These are phyloP conservation scores for Torulaspora indica DNA, from an alignment of 805 yeast genomes.

Conservation along the genomic window DNA sequence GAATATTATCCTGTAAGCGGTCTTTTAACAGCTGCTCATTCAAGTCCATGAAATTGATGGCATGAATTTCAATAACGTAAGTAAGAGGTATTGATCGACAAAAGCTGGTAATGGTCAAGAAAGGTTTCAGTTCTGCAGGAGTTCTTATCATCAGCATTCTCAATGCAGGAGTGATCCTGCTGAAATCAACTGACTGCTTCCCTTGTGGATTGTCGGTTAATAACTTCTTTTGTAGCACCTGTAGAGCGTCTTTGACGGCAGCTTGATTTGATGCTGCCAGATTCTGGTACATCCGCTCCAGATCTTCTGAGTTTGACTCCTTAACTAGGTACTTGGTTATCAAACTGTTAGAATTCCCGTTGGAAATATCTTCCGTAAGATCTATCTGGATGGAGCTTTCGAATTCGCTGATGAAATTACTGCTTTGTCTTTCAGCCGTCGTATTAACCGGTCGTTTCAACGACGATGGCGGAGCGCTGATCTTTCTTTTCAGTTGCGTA, in stretches of 20 bases:
- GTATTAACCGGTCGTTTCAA: background rate
- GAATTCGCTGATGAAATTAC: background rate
- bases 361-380: conserved; percentile 30
- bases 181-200: conserved; percentile 7
- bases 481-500: conserved; percentile 17
- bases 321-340: conserved; percentile 28
- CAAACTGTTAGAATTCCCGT: conserved; percentile 23
- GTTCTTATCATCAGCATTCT: conserved; percentile 24
- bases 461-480: conserved; percentile 25
- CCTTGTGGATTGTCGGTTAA: background rate
- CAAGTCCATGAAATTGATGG: conserved; percentile 28
- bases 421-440: background rate
- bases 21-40: conserved; percentile 9
- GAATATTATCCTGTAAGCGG: conserved; percentile 4
- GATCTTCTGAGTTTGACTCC: conserved; percentile 4
- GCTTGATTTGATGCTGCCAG: conserved; percentile 7
- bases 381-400: conserved; percentile 24
- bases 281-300: conserved; percentile 8
- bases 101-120: conserved; percentile 28
- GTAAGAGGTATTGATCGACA: conserved; percentile 28
- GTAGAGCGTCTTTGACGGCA: conserved; percentile 15
- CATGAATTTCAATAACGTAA: conserved; percentile 31
- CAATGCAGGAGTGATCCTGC: conserved; percentile 20
- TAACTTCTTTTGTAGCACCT: conserved; percentile 21
- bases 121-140: conserved; percentile 32